Evolutionary conservation across 225 moss, liverwort and hornwort species (phyloP).

Genomic region (Marchantia polymorpha): DNA sequence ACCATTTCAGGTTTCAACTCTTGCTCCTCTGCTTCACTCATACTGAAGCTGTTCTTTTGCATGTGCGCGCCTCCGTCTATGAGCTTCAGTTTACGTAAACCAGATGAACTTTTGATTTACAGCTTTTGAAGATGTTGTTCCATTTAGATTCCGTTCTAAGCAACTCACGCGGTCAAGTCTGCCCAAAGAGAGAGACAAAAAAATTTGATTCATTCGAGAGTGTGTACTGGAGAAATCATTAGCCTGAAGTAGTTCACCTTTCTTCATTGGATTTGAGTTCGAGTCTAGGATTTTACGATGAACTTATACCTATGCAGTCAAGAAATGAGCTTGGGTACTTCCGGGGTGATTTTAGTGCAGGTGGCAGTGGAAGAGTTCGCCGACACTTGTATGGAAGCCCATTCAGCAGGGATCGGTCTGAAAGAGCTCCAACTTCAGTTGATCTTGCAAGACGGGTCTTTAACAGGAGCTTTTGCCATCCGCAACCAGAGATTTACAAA

Average conservation of each 20-base stretch:
- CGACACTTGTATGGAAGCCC: conserved; percentile 71
- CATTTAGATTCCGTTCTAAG: too few relatives aligned
- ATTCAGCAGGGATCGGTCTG: conserved; percentile 64
- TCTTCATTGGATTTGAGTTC: too few relatives aligned
- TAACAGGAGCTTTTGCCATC: conserved; percentile 76
- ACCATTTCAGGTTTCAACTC: conserved; percentile 69
- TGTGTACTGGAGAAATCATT: too few relatives aligned
- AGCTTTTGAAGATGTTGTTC: too few relatives aligned
- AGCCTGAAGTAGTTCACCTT: too few relatives aligned
- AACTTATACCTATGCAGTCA: not conserved
- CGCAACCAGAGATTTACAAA: conserved; percentile 68
- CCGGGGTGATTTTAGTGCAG: conserved; percentile 45
- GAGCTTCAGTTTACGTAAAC: too few relatives aligned
- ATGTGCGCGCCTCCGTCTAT: not conserved
- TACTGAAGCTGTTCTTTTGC: not conserved
- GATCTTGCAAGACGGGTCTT: conserved; percentile 80
- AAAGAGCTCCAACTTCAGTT: conserved; percentile 94
- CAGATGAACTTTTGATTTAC: too few relatives aligned
- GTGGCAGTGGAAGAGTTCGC: conserved; percentile 86
- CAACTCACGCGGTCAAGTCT: too few relatives aligned
- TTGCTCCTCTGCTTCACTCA: not conserved
- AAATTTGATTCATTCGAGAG: too few relatives aligned
- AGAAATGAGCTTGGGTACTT: conserved; percentile 15
- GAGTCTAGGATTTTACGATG: not conserved
- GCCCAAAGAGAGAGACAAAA: too few relatives aligned